Conservation (phyloP, 202 grass and related monocot species). For the Saccharum hybrid region DNA sequence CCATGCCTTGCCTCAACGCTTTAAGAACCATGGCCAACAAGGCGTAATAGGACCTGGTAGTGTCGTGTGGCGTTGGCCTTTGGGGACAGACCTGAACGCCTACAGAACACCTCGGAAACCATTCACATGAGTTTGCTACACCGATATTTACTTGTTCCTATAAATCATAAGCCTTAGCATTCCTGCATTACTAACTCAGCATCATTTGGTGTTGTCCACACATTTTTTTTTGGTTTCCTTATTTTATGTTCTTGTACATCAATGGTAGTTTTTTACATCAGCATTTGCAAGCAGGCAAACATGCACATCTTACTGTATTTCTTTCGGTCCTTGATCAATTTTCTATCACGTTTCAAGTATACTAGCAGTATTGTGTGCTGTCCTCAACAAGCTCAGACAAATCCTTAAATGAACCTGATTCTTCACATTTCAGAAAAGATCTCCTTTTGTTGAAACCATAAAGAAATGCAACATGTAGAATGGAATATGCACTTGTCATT, state of each 20-base stretch:
- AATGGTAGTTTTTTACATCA: conserved; percentile 17
- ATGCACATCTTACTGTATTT: conserved; percentile 1
- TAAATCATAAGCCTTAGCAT: conserved; percentile 21
- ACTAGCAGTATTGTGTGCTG: background rate
- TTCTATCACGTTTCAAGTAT: background rate
- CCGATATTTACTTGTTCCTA: background rate
- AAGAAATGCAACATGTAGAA: conserved; percentile 13
- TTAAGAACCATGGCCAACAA: background rate
- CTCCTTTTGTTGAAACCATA: background rate
- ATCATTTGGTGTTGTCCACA: conserved; percentile 18
- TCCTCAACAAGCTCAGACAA: background rate
- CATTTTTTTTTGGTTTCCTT: background rate
- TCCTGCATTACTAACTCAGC: conserved; percentile 1
- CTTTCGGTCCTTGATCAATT: background rate
- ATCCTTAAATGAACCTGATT: conserved; percentile 6
- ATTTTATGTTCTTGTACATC: conserved; percentile 4
- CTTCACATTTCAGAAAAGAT: background rate
- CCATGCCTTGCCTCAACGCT: background rate
- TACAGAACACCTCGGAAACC: background rate
- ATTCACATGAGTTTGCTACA: background rate
- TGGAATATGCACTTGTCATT: background rate
- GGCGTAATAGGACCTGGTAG: background rate
- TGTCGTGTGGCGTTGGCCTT: background rate
- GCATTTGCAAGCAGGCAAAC: conserved; percentile 6
- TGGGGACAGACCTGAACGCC: background rate